A percentile compares a stretch with the other conserved stretches of the same genome.
phyloP scores from a whole-genome alignment of 768 basidiomycete species.

The Leccinum longicurvipes region DNA sequence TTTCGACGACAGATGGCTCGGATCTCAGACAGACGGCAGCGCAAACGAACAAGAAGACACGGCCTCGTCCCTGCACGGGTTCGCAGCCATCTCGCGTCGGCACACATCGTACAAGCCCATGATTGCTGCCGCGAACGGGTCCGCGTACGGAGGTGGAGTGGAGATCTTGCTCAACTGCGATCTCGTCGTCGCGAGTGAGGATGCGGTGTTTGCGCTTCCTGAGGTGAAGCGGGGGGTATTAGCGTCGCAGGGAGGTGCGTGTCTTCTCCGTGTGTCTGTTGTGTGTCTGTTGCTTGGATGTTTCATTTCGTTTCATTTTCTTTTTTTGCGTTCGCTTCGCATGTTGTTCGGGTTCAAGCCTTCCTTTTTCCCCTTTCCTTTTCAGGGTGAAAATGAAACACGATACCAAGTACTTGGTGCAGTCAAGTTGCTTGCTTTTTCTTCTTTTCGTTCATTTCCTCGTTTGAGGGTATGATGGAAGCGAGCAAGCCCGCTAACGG shows the following conservation, averaged over 20 bases:
- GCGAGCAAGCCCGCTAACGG: slow-evolving; percentile 11
- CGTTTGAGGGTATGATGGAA: background rate
- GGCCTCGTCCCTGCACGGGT: slow-evolving; percentile 49
- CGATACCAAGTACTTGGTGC: background rate
- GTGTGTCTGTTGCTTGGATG: background rate
- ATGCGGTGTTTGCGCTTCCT: slow-evolving; percentile 69
- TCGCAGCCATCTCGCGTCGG: slow-evolving; percentile 71
- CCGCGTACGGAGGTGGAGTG: slow-evolving; percentile 63
- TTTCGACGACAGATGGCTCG: slow-evolving; percentile 51
- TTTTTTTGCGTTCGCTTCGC: background rate
- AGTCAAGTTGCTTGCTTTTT: background rate
- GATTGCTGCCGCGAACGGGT: slow-evolving; percentile 79
- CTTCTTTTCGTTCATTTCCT: slow-evolving; percentile 1
- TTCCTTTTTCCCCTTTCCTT: background rate
- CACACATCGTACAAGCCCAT: slow-evolving; percentile 62
- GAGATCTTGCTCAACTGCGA: slow-evolving; percentile 77
- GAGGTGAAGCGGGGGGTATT: slow-evolving; percentile 79
- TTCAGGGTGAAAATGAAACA: background rate
- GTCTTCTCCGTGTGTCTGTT: background rate
- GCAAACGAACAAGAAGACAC: slow-evolving; percentile 43
- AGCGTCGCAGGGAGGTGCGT: slow-evolving; percentile 66
- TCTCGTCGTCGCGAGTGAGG: slow-evolving; percentile 63
- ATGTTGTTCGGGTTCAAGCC: background rate
- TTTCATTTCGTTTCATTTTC: background rate
- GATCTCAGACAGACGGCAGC: slow-evolving; percentile 43